Evolutionary conservation across 306 rosid genomes (phyloP).

Genomic region (Malus asiatica): DNA sequence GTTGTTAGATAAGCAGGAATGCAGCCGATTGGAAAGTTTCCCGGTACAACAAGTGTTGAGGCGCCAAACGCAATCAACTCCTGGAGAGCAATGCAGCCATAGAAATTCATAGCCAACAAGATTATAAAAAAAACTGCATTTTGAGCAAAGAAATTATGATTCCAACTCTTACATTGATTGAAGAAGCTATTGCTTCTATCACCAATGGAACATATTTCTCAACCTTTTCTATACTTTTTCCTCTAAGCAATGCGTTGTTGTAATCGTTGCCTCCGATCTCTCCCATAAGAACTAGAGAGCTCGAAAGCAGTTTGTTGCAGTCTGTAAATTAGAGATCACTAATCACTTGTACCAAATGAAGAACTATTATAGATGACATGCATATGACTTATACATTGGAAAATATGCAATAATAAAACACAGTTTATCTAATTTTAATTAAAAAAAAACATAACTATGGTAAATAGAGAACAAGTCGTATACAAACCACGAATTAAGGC

Average conservation of each 20-base stretch:
- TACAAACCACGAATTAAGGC: too few relatives aligned
- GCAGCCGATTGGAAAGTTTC: neutral
- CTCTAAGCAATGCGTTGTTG: constrained; percentile 11
- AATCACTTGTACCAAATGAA: neutral
- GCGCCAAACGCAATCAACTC: neutral
- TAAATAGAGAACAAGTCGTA: too few relatives aligned
- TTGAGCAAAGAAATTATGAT: neutral
- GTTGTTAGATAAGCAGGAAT: neutral
- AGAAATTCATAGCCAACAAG: neutral
- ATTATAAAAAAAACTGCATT: too few relatives aligned
- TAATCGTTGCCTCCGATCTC: constrained; percentile 70
- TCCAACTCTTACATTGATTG: constrained; percentile 15
- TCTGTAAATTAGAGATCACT: constrained; percentile 19
- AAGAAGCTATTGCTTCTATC: constrained; percentile 22
- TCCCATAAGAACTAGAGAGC: constrained; percentile 43
- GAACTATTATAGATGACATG: too few relatives aligned
- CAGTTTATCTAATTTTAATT: too few relatives aligned
- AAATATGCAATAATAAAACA: too few relatives aligned
- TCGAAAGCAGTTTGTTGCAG: constrained; percentile 25
- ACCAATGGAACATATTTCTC: constrained; percentile 22
- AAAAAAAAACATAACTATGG: too few relatives aligned
- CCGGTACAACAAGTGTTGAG: neutral
- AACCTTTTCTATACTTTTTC: constrained; percentile 19
- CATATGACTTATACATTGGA: too few relatives aligned
- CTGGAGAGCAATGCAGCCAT: neutral